A percentile compares a stretch with the other conserved stretches of the same genome.
These are phyloP conservation scores for Pichia cabralensis DNA, from an alignment of 805 yeast species.

Conservation along the genomic window DNA sequence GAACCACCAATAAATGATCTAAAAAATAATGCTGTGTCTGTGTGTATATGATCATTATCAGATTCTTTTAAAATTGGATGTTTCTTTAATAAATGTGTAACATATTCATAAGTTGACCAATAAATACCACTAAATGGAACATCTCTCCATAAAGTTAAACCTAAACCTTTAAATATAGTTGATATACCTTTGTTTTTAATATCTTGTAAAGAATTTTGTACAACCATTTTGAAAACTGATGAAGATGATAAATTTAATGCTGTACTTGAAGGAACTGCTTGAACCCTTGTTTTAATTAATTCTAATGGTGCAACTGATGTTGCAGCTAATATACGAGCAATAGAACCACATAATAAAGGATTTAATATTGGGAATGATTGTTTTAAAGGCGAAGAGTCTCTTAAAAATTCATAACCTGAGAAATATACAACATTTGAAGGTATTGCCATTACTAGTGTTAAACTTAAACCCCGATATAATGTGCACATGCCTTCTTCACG, in stretches of 20 bases:
- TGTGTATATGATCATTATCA: conserved; percentile 5
- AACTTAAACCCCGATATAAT: conserved; percentile 80
- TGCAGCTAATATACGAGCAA: conserved; percentile 78
- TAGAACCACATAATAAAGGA: conserved; percentile 77
- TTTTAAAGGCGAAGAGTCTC: conserved; percentile 60
- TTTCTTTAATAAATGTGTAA: conserved; percentile 22
- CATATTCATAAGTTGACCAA: conserved; percentile 78
- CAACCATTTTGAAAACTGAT: conserved; percentile 35
- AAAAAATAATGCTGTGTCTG: conserved; percentile 27
- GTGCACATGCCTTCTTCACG: conserved; percentile 66
- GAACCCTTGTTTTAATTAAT: conserved; percentile 76
- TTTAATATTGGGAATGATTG: conserved; percentile 33
- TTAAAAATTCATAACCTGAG: conserved; percentile 80
- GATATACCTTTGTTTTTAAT: conserved; percentile 46
- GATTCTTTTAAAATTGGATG: conserved; percentile 13
- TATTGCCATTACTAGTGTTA: conserved; percentile 78
- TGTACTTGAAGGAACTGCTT: conserved; percentile 56
- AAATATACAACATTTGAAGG: conserved; percentile 92
- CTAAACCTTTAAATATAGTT: conserved; percentile 74
- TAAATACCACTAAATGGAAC: conserved; percentile 94
- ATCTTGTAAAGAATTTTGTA: conserved; percentile 28
- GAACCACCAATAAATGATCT: conserved; percentile 77
- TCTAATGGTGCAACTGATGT: conserved; percentile 83
- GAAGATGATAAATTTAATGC: conserved; percentile 27
- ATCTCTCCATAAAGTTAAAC: conserved; percentile 90